These are phyloP conservation scores for Xylariaceae sp. DNA, from an alignment of 2,329 filamentous ascomycete genomes.

Conservation along the genomic window DNA sequence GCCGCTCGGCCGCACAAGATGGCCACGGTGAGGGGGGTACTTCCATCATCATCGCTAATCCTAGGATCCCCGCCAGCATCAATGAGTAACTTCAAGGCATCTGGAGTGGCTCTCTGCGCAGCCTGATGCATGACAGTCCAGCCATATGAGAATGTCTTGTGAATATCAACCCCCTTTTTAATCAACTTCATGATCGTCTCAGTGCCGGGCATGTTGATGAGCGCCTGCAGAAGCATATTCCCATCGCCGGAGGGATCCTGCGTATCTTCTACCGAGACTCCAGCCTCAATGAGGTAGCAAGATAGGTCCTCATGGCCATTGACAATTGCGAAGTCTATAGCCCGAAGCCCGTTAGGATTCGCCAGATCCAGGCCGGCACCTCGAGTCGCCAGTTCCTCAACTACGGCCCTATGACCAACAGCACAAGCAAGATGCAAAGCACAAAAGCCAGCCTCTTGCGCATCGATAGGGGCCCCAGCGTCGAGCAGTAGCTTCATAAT, in stretches of 20 bases:
- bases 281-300: background rate
- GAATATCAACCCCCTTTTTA: background rate
- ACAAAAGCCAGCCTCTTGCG: background rate
- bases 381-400: background rate
- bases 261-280: background rate
- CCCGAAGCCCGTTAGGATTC: background rate
- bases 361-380: background rate
- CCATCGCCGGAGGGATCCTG: background rate
- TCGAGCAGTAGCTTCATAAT: background rate
- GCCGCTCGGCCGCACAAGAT: background rate
- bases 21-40: background rate
- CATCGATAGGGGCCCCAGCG: background rate
- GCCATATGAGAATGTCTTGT: background rate
- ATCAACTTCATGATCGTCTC: background rate
- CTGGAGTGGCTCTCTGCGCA: background rate
- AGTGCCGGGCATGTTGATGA: background rate
- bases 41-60: background rate
- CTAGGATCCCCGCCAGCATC: background rate
- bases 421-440: background rate
- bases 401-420: background rate
- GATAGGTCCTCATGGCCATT: background rate
- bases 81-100: background rate
- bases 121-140: background rate
- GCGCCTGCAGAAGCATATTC: background rate
- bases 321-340: background rate